Evolutionary conservation across 495 filamentous ascomycete genomes (phyloP).

Genomic region (Aspergillus sparsus): DNA sequence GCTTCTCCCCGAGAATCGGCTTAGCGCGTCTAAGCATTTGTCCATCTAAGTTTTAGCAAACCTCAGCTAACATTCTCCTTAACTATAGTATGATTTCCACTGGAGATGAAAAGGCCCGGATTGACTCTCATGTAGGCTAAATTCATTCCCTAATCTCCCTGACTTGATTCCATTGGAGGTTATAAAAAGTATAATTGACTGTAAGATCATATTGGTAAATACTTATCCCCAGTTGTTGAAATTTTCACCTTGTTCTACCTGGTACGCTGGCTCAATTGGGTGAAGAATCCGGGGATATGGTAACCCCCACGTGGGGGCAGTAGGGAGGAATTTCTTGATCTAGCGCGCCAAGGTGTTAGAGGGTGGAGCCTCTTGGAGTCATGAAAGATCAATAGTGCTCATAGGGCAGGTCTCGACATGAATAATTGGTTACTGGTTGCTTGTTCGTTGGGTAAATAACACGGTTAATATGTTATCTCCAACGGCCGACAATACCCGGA

Average conservation of each 20-base stretch:
- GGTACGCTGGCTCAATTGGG: no score
- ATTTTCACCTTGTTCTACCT: no score
- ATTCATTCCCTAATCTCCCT: no score
- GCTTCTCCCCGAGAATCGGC: no score
- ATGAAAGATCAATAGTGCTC: background rate
- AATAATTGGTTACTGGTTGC: background rate
- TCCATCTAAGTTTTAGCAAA: no score
- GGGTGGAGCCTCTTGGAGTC: background rate
- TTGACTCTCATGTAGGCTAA: no score
- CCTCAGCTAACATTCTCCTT: no score
- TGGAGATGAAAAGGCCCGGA: no score
- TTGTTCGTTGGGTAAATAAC: background rate
- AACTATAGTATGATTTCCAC: no score
- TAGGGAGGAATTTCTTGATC: background rate
- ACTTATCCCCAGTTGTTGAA: background rate
- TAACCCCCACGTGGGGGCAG: constrained; percentile 11
- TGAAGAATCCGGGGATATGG: background rate
- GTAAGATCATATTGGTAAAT: background rate
- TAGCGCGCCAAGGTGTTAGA: background rate
- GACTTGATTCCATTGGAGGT: no score
- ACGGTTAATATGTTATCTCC: background rate
- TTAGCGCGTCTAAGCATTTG: no score
- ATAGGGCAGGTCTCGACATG: background rate
- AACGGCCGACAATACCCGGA: background rate
- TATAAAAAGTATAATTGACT: no score